Conservation (phyloP, 345 rosid genomes). For the Alliaria petiolata region DNA sequence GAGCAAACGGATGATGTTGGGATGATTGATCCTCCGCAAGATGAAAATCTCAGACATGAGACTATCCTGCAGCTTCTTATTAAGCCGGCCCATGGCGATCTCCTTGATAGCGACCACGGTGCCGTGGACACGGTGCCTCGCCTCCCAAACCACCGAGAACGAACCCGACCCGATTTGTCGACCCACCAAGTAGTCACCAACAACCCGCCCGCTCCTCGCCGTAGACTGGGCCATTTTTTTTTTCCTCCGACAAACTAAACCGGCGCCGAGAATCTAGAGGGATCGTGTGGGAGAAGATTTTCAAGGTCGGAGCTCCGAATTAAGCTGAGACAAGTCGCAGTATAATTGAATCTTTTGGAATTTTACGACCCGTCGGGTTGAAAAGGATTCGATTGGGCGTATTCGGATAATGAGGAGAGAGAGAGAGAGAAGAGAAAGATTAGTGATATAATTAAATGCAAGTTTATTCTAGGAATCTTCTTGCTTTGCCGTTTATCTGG, state of each 20-base stretch:
- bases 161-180: slow-evolving; percentile 95
- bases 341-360: slow-evolving; percentile 20
- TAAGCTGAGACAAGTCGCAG: slow-evolving; percentile 9
- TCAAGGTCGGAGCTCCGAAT: slow-evolving; percentile 21
- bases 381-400: slow-evolving; percentile 28
- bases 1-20: slow-evolving; percentile 77
- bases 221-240: slow-evolving; percentile 66
- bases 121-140: slow-evolving; percentile 82
- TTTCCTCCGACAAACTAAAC: background rate
- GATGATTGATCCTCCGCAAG: slow-evolving; percentile 67
- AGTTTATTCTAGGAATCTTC: slow-evolving; percentile 29
- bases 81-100: slow-evolving; percentile 62
- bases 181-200: slow-evolving; percentile 87
- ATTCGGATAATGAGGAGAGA: slow-evolving; percentile 26
- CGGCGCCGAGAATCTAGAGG: slow-evolving; percentile 27
- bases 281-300: slow-evolving; percentile 4
- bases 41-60: slow-evolving; percentile 90
- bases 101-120: slow-evolving; percentile 96
- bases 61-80: slow-evolving; percentile 83
- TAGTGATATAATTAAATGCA: background rate
- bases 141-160: slow-evolving; percentile 95
- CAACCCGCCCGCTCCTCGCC: slow-evolving; percentile 49
- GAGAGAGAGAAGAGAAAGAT: background rate
- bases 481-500: background rate
- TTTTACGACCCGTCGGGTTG: slow-evolving; percentile 33